Conservation (phyloP, 192 early-diverging fungal genomes). For the Coemansia sp. region DNA sequence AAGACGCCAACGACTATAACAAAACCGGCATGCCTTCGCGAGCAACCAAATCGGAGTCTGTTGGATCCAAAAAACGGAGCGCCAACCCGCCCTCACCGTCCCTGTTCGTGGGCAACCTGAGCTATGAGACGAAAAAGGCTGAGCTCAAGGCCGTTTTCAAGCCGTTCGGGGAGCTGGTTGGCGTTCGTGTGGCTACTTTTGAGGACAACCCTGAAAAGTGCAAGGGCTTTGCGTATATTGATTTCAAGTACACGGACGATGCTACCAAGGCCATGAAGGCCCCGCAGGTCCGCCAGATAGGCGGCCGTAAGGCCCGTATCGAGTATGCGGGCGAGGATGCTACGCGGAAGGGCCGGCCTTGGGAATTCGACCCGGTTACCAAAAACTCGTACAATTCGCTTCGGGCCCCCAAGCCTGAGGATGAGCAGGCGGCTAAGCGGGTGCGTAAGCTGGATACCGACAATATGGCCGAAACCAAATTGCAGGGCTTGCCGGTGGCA, state of each 20-base stretch:
- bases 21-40: constrained; percentile 58
- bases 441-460: constrained; percentile 39
- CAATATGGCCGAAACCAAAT: constrained; percentile 52
- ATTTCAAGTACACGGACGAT: constrained; percentile 61
- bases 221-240: constrained; percentile 75
- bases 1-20: constrained; percentile 60
- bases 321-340: constrained; percentile 70
- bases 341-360: constrained; percentile 63
- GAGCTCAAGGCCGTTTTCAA: constrained; percentile 59
- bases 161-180: constrained; percentile 61
- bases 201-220: constrained; percentile 71
- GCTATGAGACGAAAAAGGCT: constrained; percentile 56
- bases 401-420: constrained; percentile 3
- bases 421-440: constrained; percentile 13
- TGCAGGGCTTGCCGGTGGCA: constrained; percentile 52
- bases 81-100: constrained; percentile 63
- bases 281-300: constrained; percentile 56
- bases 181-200: constrained; percentile 69
- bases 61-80: constrained; percentile 46
- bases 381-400: constrained; percentile 9
- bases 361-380: constrained; percentile 54
- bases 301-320: constrained; percentile 58
- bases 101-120: constrained; percentile 67
- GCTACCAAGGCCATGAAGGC: constrained; percentile 64
- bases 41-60: constrained; percentile 2